phyloP scores from a whole-genome alignment of 192 early-diverging fungal genomes.

The Pilaira anomala region DNA sequence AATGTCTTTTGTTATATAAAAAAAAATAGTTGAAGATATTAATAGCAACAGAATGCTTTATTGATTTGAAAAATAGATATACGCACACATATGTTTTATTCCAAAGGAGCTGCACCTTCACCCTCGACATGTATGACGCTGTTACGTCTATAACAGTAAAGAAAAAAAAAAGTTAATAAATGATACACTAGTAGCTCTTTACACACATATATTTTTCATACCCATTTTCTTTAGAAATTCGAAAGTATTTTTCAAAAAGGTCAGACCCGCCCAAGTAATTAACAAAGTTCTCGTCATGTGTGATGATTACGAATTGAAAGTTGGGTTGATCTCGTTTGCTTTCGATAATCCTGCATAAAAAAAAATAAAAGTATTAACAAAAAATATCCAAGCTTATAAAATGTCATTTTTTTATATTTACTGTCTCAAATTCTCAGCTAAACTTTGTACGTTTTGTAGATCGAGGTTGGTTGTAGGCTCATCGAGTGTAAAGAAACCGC shows the following conservation, averaged over 20 bases:
- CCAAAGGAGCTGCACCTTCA: background rate
- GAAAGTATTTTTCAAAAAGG: constrained; percentile 83
- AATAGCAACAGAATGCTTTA: no score
- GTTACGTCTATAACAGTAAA: background rate
- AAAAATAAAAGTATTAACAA: background rate
- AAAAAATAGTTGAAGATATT: no score
- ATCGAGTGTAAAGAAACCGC: constrained; percentile 92
- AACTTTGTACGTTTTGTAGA: constrained; percentile 77
- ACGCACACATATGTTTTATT: no score
- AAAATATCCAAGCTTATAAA: background rate
- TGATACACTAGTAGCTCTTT: background rate
- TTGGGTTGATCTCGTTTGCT: constrained; percentile 74
- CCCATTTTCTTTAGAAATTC: constrained; percentile 79
- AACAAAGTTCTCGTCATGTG: constrained; percentile 97
- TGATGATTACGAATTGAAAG: constrained; percentile 97
- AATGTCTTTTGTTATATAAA: no score
- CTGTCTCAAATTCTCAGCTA: constrained; percentile 76
- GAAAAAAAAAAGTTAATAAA: background rate
- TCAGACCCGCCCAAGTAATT: constrained; percentile 74
- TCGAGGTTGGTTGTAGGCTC: constrained; percentile 99
- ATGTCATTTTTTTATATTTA: constrained; percentile 36
- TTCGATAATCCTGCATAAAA: constrained; percentile 68
- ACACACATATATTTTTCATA: constrained; percentile 21
- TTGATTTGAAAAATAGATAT: no score
- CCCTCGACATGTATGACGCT: background rate